Conservation (phyloP, 2,329 filamentous ascomycete genomes). For the Fusarium marasasianum region DNA sequence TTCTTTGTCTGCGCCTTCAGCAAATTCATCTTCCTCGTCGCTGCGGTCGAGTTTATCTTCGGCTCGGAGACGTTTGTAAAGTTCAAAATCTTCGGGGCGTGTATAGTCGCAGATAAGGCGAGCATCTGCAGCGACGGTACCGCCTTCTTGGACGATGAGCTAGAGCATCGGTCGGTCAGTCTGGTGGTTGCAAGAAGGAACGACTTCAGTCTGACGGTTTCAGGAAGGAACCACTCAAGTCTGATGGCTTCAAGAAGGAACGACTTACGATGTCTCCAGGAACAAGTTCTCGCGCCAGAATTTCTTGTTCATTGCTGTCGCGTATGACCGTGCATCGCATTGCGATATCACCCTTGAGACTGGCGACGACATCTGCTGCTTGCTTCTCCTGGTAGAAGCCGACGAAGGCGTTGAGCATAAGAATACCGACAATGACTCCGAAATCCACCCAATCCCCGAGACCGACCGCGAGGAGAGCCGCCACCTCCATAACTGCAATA, state of each 20-base stretch:
- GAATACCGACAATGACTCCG: conserved; percentile 24
- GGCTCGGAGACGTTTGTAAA: conserved; percentile 22
- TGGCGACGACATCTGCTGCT: conserved; percentile 22
- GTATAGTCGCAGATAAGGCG: conserved; percentile 25
- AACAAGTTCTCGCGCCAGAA: conserved; percentile 14
- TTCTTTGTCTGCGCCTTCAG: conserved; percentile 4
- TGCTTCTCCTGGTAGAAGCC: conserved; percentile 30
- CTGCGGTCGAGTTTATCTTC: conserved; percentile 27
- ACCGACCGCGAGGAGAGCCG: conserved; percentile 23
- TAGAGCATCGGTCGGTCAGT: background rate
- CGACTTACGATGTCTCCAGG: conserved; percentile 19
- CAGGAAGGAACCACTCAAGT: background rate
- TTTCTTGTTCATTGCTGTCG: conserved; percentile 16
- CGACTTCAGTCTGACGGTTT: too few species aligned
- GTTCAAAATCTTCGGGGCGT: conserved; percentile 26
- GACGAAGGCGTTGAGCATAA: conserved; percentile 30
- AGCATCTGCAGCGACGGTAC: conserved; percentile 21
- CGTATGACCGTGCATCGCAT: conserved; percentile 24
- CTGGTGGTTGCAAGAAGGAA: background rate
- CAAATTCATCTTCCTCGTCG: conserved; percentile 22
- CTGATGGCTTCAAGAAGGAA: rapidly evolving
- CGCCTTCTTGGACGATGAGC: conserved; percentile 28
- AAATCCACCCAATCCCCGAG: conserved; percentile 27
- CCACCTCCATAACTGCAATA: conserved; percentile 24
- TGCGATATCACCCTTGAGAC: conserved; percentile 30